A percentile compares a stretch with the other conserved stretches of the same genome.
Conservation (phyloP, 805 yeast species). For the Naumovozyma castellii region DNA sequence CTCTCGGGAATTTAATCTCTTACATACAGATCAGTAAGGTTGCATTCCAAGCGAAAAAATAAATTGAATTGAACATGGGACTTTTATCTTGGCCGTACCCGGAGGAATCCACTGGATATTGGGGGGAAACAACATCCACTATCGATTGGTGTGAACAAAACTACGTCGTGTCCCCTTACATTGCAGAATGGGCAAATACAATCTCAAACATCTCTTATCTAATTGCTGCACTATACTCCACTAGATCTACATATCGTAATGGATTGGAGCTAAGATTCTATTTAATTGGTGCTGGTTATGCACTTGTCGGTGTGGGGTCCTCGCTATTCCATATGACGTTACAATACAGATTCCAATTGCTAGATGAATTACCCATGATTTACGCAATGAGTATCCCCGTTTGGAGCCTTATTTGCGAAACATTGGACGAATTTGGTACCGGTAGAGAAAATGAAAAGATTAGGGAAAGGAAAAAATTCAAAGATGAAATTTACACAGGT, state of each 20-base stretch:
- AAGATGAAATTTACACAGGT: constrained; percentile 4
- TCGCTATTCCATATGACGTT: constrained; percentile 95
- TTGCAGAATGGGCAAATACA: constrained; percentile 86
- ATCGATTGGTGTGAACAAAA: constrained; percentile 98
- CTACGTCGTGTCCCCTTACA: constrained; percentile 70
- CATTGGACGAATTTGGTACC: constrained; percentile 25
- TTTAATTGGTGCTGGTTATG: constrained; percentile 66
- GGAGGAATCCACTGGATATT: constrained; percentile 39
- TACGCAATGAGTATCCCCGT: constrained; percentile 93
- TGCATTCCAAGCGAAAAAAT: too few relatives aligned
- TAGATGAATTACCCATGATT: constrained; percentile 95
- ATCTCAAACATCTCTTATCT: constrained; percentile 57
- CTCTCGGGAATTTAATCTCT: too few relatives aligned
- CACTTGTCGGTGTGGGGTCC: constrained; percentile 83
- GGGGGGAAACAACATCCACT: constrained; percentile 82
- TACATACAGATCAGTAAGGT: too few relatives aligned
- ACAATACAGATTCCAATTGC: constrained; percentile 72
- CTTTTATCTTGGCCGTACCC: constrained; percentile 37
- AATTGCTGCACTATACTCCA: constrained; percentile 48
- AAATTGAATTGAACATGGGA: too few relatives aligned
- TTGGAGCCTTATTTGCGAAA: constrained; percentile 67
- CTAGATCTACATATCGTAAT: constrained; percentile 50
- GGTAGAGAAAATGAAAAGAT: constrained; percentile 6
- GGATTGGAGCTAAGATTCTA: constrained; percentile 60
- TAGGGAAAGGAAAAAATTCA: constrained; percentile 2